phyloP scores from a whole-genome alignment of 2,329 filamentous ascomycete genomes.

The Lizonia empirigonia region DNA sequence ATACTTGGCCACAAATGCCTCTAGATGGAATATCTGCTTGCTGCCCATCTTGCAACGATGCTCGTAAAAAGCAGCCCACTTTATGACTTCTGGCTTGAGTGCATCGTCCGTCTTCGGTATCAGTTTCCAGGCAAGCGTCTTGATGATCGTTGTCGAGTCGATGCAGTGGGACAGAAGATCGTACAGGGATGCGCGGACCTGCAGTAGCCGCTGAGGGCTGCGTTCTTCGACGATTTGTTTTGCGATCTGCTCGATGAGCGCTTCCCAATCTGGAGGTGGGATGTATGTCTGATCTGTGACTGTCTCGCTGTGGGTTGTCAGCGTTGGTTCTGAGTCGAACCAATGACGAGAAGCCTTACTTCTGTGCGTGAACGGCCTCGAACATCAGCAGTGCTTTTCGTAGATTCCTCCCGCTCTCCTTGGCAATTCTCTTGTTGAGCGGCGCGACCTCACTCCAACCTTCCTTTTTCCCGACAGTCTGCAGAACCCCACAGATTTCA shows the following conservation, averaged over 20 bases:
- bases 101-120: slow-evolving; percentile 85
- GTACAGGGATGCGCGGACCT: slow-evolving; percentile 93
- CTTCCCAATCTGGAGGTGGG: slow-evolving; percentile 96
- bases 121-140: slow-evolving; percentile 92
- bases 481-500: slow-evolving; percentile 81
- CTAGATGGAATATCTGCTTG: slow-evolving; percentile 97
- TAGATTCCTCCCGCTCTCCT: slow-evolving; percentile 88
- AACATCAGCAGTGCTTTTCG: slow-evolving; percentile 93
- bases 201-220: slow-evolving; percentile 84
- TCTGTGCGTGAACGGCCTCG: slow-evolving; percentile 95
- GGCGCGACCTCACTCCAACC: slow-evolving; percentile 77
- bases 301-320: slow-evolving; percentile 70
- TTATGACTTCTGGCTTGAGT: slow-evolving; percentile 88
- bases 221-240: slow-evolving; percentile 92
- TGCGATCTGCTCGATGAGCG: slow-evolving; percentile 86
- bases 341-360: slow-evolving; percentile 62
- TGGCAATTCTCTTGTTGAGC: slow-evolving; percentile 83
- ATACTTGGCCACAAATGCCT: slow-evolving; percentile 98
- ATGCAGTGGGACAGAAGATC: slow-evolving; percentile 97
- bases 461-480: slow-evolving; percentile 74
- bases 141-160: slow-evolving; percentile 89
- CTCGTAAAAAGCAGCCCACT: slow-evolving; percentile 97
- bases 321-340: not conserved
- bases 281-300: slow-evolving; percentile 86
- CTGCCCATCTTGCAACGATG: slow-evolving; percentile 88